Percentiles rank a stretch among this genome's conserved stretches.
These are phyloP conservation scores for Gelatoporia subvermispora DNA, from an alignment of 768 basidiomycete species.

Conservation along the genomic window DNA sequence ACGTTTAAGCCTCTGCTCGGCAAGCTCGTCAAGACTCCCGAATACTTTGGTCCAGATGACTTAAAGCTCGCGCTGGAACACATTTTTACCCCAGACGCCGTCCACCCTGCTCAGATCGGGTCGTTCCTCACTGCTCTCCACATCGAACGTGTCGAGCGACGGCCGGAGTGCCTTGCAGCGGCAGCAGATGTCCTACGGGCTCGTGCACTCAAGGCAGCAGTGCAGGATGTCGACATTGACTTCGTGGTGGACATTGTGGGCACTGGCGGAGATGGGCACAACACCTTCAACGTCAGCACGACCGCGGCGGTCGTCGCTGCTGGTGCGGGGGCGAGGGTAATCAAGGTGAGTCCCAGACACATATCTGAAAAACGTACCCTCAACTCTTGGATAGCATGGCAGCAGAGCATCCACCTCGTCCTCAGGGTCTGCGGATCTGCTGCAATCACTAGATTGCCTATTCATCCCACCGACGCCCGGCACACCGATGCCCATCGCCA, in stretches of 20 bases:
- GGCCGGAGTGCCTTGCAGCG: conserved; percentile 72
- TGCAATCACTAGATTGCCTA: conserved; percentile 76
- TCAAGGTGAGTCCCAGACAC: conserved; percentile 57
- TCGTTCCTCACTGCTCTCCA: conserved; percentile 88
- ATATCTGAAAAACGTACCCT: neutral
- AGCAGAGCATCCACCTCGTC: conserved; percentile 87
- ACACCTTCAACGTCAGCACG: conserved; percentile 96
- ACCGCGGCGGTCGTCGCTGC: conserved; percentile 92
- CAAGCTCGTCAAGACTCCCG: conserved; percentile 75
- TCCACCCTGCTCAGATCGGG: conserved; percentile 74
- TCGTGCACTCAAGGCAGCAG: conserved; percentile 59
- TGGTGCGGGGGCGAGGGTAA: conserved; percentile 87
- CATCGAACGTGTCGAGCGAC: conserved; percentile 68
- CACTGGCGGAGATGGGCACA: conserved; percentile 92
- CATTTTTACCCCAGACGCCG: conserved; percentile 59
- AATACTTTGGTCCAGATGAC: conserved; percentile 76
- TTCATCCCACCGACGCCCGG: conserved; percentile 63
- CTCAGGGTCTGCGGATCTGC: conserved; percentile 90
- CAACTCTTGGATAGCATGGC: conserved; percentile 60
- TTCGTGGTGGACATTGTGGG: conserved; percentile 80
- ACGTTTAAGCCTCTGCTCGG: conserved; percentile 76
- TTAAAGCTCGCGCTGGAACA: conserved; percentile 69
- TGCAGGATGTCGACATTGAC: conserved; percentile 57
- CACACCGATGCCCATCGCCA: conserved; percentile 51
- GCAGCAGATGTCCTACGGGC: conserved; percentile 71